Evolutionary conservation across 257 asterid species (phyloP).

Genomic region (Penstemon barbatus): DNA sequence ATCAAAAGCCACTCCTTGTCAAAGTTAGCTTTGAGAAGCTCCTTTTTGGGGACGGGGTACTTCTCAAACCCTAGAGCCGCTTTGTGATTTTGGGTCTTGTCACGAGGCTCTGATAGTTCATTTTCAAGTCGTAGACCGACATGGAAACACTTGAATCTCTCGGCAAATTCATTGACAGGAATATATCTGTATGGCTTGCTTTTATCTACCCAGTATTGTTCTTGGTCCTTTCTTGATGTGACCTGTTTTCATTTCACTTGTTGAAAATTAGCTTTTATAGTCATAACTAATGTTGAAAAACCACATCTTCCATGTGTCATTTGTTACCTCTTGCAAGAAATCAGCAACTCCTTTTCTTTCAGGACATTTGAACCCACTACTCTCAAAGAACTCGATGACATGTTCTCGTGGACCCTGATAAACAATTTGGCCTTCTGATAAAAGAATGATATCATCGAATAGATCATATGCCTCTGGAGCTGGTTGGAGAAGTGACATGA

Average conservation of each 20-base stretch:
- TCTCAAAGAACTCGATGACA: constrained; percentile 55
- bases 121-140: constrained; percentile 48
- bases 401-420: constrained; percentile 64
- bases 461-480: constrained; percentile 77
- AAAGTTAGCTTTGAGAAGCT: constrained; percentile 61
- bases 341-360: constrained; percentile 69
- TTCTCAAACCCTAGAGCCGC: constrained; percentile 57
- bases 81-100: constrained; percentile 41
- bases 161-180: constrained; percentile 46
- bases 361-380: constrained; percentile 71
- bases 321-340: constrained; percentile 53
- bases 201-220: constrained; percentile 65
- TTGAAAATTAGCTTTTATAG: neutral
- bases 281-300: neutral
- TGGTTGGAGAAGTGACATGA: constrained; percentile 80
- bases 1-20: constrained; percentile 71
- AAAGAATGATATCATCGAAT: constrained; percentile 61
- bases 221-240: constrained; percentile 70
- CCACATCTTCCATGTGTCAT: too few species aligned
- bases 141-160: constrained; percentile 54
- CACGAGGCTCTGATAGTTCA: constrained; percentile 55
- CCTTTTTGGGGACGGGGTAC: constrained; percentile 42
- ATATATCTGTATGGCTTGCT: constrained; percentile 46
- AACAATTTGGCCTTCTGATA: constrained; percentile 69
- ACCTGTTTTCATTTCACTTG: constrained; percentile 37